A percentile compares a stretch with the other conserved stretches of the same genome.
phyloP scores from a whole-genome alignment of 441 rosid species.

The Aquilaria agallochum region DNA sequence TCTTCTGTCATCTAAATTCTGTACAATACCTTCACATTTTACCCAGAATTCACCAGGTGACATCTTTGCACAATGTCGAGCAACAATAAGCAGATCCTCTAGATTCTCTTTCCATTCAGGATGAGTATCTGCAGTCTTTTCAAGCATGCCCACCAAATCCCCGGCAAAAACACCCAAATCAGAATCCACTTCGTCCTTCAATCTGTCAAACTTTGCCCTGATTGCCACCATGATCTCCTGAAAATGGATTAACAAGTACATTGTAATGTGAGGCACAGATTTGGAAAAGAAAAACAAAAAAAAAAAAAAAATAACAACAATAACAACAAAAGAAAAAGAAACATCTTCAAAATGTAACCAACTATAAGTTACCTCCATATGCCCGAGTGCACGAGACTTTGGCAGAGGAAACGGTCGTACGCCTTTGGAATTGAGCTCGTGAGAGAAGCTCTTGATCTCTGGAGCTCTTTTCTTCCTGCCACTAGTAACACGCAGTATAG shows the following conservation, averaged over 20 bases:
- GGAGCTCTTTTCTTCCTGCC: conserved; percentile 78
- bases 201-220: conserved; percentile 75
- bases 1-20: conserved; percentile 81
- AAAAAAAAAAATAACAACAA: conserved; percentile 9
- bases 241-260: conserved; percentile 6
- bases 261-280: background rate
- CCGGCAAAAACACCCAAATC: conserved; percentile 94
- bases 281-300: background rate
- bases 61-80: conserved; percentile 83
- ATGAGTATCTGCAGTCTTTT: conserved; percentile 54
- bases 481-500: conserved; percentile 80
- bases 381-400: conserved; percentile 89
- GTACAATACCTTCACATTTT: conserved; percentile 90
- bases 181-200: conserved; percentile 91
- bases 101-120: conserved; percentile 75
- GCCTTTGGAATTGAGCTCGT: conserved; percentile 98
- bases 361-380: conserved; percentile 64
- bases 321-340: conserved; percentile 6
- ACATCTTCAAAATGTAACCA: conserved; percentile 1
- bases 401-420: conserved; percentile 89
- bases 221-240: conserved; percentile 89
- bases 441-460: conserved; percentile 94
- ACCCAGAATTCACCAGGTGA: conserved; percentile 79
- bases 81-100: conserved; percentile 86
- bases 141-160: conserved; percentile 82